Conservation (phyloP, 371 early-diverging fungal species). For the Gilbertella persicaria region DNA sequence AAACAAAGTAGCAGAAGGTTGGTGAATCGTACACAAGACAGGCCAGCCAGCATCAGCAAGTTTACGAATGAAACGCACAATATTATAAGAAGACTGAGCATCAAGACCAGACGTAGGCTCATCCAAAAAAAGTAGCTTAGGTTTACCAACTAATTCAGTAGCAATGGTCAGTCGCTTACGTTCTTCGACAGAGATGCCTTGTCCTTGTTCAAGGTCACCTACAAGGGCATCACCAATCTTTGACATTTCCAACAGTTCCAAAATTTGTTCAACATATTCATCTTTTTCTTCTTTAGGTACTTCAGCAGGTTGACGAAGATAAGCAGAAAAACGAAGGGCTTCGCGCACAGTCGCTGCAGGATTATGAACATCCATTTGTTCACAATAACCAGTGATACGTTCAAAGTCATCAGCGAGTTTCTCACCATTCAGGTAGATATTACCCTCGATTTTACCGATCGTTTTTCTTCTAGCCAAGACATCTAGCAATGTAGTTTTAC, state of each 20-base stretch:
- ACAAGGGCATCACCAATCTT: slow-evolving; percentile 61
- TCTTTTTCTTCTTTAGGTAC: slow-evolving; percentile 63
- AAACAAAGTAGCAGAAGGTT: slow-evolving; percentile 81
- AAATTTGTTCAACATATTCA: slow-evolving; percentile 69
- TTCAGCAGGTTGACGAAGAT: slow-evolving; percentile 63
- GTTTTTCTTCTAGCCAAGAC: slow-evolving; percentile 82
- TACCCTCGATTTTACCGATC: slow-evolving; percentile 73
- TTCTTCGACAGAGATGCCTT: slow-evolving; percentile 66
- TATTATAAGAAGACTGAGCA: slow-evolving; percentile 68
- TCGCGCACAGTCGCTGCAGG: slow-evolving; percentile 67
- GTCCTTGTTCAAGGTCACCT: slow-evolving; percentile 56
- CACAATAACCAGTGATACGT: slow-evolving; percentile 79
- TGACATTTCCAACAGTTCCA: slow-evolving; percentile 64
- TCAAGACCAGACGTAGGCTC: slow-evolving; percentile 87
- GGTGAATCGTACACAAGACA: slow-evolving; percentile 83
- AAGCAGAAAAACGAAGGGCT: slow-evolving; percentile 72
- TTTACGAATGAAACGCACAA: slow-evolving; percentile 71
- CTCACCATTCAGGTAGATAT: slow-evolving; percentile 66
- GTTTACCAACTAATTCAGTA: slow-evolving; percentile 75
- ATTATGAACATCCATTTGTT: slow-evolving; percentile 83
- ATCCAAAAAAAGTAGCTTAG: slow-evolving; percentile 80
- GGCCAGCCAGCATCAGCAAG: slow-evolving; percentile 70
- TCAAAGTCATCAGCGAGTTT: slow-evolving; percentile 57
- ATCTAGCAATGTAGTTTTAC: slow-evolving; percentile 89
- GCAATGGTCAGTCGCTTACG: slow-evolving; percentile 69